phyloP scores from a whole-genome alignment of 1,284 basidiomycete genomes.

The Ganoderma lucidum region DNA sequence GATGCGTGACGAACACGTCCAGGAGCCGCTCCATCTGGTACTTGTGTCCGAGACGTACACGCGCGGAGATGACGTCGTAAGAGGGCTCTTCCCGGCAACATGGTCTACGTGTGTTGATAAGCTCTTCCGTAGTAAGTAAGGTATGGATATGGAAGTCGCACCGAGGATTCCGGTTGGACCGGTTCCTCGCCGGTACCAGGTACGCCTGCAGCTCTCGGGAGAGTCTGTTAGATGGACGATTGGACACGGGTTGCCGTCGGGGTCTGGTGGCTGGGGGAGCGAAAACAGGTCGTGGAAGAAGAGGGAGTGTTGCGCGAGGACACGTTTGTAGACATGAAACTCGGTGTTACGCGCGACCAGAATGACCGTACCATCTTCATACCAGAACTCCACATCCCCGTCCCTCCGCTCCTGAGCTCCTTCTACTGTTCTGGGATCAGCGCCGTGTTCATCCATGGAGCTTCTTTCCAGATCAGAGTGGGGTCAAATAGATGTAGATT shows the following conservation, averaged over 20 bases:
- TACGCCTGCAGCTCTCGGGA: constrained; percentile 2
- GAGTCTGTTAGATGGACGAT: constrained; percentile 6
- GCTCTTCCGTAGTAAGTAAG: too few relatives aligned
- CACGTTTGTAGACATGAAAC: constrained; percentile 21
- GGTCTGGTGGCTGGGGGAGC: constrained; percentile 9
- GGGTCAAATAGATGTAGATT: too few relatives aligned
- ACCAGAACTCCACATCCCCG: constrained; percentile 25
- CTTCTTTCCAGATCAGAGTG: neutral
- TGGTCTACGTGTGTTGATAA: too few relatives aligned
- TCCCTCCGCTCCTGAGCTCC: neutral
- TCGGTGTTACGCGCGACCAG: constrained; percentile 18
- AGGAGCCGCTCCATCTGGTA: too few relatives aligned
- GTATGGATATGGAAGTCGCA: too few relatives aligned
- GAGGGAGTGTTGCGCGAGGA: constrained; percentile 23
- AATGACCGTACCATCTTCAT: constrained; percentile 24
- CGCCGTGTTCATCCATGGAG: neutral
- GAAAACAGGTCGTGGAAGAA: constrained; percentile 25
- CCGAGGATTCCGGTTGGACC: too few relatives aligned
- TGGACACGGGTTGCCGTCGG: neutral
- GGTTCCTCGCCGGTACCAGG: neutral
- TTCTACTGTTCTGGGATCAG: neutral
- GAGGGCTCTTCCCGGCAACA: too few relatives aligned
- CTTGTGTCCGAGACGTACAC: too few relatives aligned
- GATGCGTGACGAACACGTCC: too few relatives aligned
- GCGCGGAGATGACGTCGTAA: too few relatives aligned